Evolutionary conservation across 306 rosid genomes (phyloP), one percentile per base, ranked within the genome.

Genomic region (Cicer bijugum): DNA sequence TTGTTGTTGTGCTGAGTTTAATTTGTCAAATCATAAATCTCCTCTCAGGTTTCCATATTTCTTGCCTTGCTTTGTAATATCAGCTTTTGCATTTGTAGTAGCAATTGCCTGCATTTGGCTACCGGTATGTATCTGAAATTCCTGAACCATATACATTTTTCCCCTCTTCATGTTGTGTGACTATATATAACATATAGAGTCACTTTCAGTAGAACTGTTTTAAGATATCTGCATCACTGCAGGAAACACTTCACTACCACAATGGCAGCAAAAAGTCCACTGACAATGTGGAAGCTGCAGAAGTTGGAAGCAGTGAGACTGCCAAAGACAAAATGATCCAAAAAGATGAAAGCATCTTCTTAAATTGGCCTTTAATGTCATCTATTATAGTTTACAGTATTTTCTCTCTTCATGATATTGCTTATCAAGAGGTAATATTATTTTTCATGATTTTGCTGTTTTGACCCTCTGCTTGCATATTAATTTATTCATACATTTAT

Each of bases 321-420:
- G 37, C 72, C 40, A 63, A 76, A 72, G 62, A 74, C 8, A 61
- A 74, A 62, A 72, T 33, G 45, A 19, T 16, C 12, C 59, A 64
- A 52, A 58, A 78, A 40, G 14, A 85, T 60, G 69, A 78, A 81
- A 90, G 59, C 80, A 88, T 89, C 60, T 11, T 89, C 23, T 71
- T 16, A 81, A 93, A 93, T 81, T 93, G 97, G 98, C 93, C 95
- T 20, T 69, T 89, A 65, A 90, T 93, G 89, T 90, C 97, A 75
- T 74, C 96, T 20, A 78, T 89, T 67, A 63, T 90, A 62, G 79
- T 84, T 67, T 90, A 87, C 59, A 89, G 89, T 80, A 14, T 89
- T 23, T 87, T 90, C 80, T 78, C 97, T 55, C 97, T 92, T 43
- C 93, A 90, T 81, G 93, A 90, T 81, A 84, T 89, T 86, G 96